Evolutionary conservation across 345 rosid species (phyloP).

Genomic region (Moricandia arvensis): DNA sequence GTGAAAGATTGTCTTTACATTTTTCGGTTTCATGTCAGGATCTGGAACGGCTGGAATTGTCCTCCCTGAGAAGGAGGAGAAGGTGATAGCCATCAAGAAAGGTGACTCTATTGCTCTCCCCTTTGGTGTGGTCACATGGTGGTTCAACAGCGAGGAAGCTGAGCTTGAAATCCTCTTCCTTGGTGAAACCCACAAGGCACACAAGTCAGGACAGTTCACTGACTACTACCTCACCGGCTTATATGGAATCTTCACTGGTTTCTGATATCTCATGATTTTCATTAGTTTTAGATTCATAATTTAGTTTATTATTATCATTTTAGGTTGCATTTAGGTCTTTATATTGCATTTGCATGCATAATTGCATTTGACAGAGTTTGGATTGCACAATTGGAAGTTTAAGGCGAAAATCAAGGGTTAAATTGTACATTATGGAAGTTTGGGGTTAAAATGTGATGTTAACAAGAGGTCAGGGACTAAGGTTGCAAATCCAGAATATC

Average conservation of each 20-base stretch:
- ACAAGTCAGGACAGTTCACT: slow-evolving; percentile 74
- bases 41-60: slow-evolving; percentile 79
- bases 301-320: too few relatives aligned
- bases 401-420: too few relatives aligned
- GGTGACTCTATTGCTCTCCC: slow-evolving; percentile 93
- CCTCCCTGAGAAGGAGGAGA: slow-evolving; percentile 82
- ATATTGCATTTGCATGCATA: too few relatives aligned
- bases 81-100: slow-evolving; percentile 65
- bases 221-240: slow-evolving; percentile 76
- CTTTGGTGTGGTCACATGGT: slow-evolving; percentile 88
- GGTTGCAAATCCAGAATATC: too few relatives aligned
- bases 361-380: too few relatives aligned
- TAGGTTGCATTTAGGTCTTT: too few relatives aligned
- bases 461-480: too few relatives aligned
- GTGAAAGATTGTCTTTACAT: neutral
- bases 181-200: slow-evolving; percentile 80
- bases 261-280: too few relatives aligned
- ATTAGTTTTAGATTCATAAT: too few relatives aligned
- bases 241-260: slow-evolving; percentile 78
- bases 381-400: too few relatives aligned
- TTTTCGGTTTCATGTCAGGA: slow-evolving; percentile 38
- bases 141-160: slow-evolving; percentile 71
- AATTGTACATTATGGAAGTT: too few relatives aligned
- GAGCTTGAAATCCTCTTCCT: slow-evolving; percentile 71
- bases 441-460: too few relatives aligned